phyloP scores from a whole-genome alignment of 139 green algal genomes.

The Edaphochlamys debaryana region DNA sequence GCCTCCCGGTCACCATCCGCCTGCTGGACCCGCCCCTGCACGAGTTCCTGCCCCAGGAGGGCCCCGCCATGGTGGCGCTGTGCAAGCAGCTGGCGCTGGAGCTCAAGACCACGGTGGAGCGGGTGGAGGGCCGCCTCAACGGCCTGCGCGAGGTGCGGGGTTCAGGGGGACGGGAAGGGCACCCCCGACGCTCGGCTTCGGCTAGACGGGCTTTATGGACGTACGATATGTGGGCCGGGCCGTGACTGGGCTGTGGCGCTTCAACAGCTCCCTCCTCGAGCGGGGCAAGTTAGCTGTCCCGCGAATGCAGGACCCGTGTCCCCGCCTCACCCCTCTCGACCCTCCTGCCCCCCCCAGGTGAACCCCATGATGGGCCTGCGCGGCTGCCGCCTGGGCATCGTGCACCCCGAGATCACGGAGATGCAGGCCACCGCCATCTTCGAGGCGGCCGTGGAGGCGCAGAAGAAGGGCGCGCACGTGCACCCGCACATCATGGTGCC shows the following conservation, averaged over 20 bases:
- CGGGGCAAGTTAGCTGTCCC: no score
- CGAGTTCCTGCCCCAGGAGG: conserved; percentile 89
- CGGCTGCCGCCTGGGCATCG: conserved; percentile 86
- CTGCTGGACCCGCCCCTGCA: conserved; percentile 93
- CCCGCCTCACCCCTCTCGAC: no score
- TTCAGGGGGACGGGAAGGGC: no score
- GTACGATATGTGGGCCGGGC: no score
- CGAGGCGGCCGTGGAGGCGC: conserved; percentile 76
- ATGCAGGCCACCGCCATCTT: conserved; percentile 82
- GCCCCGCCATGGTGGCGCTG: conserved; percentile 72
- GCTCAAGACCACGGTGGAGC: conserved; percentile 12
- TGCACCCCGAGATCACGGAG: conserved; percentile 83
- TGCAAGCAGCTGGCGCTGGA: conserved; percentile 66
- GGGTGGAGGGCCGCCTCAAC: conserved; percentile 63
- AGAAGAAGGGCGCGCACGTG: conserved; percentile 57
- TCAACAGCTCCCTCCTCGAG: no score
- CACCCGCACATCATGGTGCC: conserved; percentile 93
- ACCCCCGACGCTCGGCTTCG: no score
- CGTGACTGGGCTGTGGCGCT: no score
- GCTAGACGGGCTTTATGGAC: no score
- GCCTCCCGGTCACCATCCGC: conserved; percentile 87
- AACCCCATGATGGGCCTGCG: conserved; percentile 93
- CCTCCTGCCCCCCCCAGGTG: neutral
- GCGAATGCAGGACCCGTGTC: no score
- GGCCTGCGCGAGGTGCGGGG: conserved; percentile 70